Base-by-base conservation (phyloP, 2,329 filamentous ascomycete genomes). In the Akanthomyces uredinophilus region DNA sequence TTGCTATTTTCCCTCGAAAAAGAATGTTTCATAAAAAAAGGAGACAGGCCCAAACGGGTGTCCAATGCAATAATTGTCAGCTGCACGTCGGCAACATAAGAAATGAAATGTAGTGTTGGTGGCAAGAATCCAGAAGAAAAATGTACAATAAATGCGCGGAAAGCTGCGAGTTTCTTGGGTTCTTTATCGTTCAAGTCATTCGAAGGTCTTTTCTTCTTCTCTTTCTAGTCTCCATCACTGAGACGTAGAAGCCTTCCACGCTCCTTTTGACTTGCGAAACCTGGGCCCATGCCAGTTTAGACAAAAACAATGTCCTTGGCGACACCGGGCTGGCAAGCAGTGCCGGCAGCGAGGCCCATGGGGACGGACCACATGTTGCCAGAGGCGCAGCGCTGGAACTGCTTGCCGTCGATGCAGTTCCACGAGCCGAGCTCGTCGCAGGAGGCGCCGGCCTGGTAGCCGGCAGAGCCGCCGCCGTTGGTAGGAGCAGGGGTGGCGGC, bases 351-450 rank as follows among this genome's bases (percentile, higher is more conserved):
- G 78, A 87, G 78, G 41, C 72, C 67, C 63, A 81, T 76, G 44
- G 76, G 64, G 6, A 67, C 68, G 20, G 81, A 79, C 85, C 85
- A 88, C 39, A 8, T 52, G 60, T 71, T 66, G 6, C 85, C 85
- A 16, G 78, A 81, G n/a, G 83, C 84, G 67, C 85, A 88, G 61
- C 84, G 83, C 73, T 87, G 85, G 78, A 85, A 88, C 55, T 79
- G 76, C 27, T 71, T 73, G 55, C 83, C 84, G 20, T 73, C 76
- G 29, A 85, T 73, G 69, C 86, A 88, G 72, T 84, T 82, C 83
- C 83, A 88, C 18, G 72, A 67, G 22, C 86, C 86, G 67, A 87
- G 84, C 4, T 73, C 63, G 39, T 69, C 72, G 74, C 86, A 87
- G 22, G 77, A 60, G 16, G 78, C 72, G 37, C 77, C 78, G 7